Conservation (phyloP, 371 early-diverging fungal genomes). For the Batkoa obscura region DNA sequence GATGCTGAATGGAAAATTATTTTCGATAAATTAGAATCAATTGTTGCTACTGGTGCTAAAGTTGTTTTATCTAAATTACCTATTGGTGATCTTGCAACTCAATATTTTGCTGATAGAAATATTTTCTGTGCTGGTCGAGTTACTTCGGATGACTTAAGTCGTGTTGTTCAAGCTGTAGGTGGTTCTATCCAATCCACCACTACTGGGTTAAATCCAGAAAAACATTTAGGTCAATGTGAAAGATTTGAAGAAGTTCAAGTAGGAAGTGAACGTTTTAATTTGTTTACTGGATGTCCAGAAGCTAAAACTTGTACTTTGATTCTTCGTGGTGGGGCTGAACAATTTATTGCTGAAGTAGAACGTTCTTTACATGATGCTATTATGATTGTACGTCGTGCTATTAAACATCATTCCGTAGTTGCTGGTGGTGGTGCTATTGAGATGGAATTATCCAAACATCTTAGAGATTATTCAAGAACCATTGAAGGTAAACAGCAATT, state of each 20-base stretch:
- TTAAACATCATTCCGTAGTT: slow-evolving; percentile 87
- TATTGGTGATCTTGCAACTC: slow-evolving; percentile 99
- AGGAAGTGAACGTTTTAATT: slow-evolving; percentile 95
- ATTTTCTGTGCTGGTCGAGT: slow-evolving; percentile 99
- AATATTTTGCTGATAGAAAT: slow-evolving; percentile 99
- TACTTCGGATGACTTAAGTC: slow-evolving; percentile 75
- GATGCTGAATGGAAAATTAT: slow-evolving; percentile 99
- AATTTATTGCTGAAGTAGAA: slow-evolving; percentile 99
- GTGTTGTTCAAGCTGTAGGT: slow-evolving; percentile 92
- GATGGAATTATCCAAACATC: slow-evolving; percentile 93
- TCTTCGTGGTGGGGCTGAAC: slow-evolving; percentile 97
- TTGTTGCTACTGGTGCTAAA: slow-evolving; percentile 95
- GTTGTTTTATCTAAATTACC: slow-evolving; percentile 97
- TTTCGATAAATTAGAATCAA: slow-evolving; percentile 95
- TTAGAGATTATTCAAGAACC: slow-evolving; percentile 79
- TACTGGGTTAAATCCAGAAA: slow-evolving; percentile 54
- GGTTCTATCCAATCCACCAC: slow-evolving; percentile 84
- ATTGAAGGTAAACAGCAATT: slow-evolving; percentile 94
- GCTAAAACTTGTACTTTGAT: slow-evolving; percentile 94
- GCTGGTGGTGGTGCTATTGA: slow-evolving; percentile 98
- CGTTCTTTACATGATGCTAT: slow-evolving; percentile 98
- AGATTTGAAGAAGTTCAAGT: slow-evolving; percentile 96
- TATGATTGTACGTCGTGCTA: slow-evolving; percentile 93
- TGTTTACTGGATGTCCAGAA: slow-evolving; percentile 83
- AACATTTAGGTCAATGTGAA: slow-evolving; percentile 78